phyloP scores from a whole-genome alignment of 257 asterid species.

The Solanum peruvianum region DNA sequence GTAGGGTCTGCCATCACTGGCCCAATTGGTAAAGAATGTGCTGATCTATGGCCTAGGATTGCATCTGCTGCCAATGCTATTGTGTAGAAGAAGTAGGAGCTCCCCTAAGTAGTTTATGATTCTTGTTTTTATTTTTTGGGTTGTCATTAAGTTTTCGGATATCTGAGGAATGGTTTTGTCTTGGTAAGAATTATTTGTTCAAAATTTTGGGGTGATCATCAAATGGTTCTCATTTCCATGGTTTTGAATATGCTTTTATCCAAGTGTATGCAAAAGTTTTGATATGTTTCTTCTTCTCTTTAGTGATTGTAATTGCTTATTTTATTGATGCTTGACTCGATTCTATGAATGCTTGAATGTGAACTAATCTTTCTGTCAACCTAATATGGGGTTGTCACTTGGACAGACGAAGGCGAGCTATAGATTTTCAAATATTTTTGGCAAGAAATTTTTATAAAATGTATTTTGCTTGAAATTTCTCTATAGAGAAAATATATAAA shows the following conservation, averaged over 20 bases:
- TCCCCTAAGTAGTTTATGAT: neutral
- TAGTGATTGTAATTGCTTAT: neutral
- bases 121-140: neutral
- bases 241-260: neutral
- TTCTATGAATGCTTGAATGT: neutral
- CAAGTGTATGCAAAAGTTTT: neutral
- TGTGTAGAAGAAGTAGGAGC: slow-evolving; percentile 10
- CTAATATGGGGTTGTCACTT: too few relatives aligned
- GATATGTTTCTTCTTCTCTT: neutral
- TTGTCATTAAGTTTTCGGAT: neutral
- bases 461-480: too few relatives aligned
- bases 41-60: slow-evolving; percentile 54
- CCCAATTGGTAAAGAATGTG: slow-evolving; percentile 46
- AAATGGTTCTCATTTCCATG: neutral
- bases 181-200: neutral
- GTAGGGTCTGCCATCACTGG: slow-evolving; percentile 47
- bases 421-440: too few relatives aligned
- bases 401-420: too few relatives aligned
- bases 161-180: neutral
- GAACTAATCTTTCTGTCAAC: neutral
- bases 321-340: neutral
- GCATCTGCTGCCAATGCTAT: slow-evolving; percentile 55
- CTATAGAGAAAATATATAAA: too few relatives aligned
- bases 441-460: too few relatives aligned
- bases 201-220: neutral